phyloP scores from a whole-genome alignment of 116 monocot genomes.

The Trichopus zeylanicus region DNA sequence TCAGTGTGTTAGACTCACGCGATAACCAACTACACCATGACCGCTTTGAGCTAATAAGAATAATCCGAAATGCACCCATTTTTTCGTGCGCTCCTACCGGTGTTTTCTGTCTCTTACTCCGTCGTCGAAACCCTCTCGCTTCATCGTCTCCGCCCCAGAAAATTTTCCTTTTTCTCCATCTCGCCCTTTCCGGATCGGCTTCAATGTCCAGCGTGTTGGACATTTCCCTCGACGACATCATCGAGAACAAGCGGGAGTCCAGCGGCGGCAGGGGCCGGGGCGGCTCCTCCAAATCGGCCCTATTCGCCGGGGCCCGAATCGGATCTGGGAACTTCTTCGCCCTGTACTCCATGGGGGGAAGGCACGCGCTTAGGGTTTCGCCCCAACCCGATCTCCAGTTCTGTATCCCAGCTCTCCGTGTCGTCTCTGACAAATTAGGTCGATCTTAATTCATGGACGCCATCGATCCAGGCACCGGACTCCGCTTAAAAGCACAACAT shows the following conservation, averaged over 20 bases:
- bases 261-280: conserved; percentile 8
- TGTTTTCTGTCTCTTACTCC: not conserved
- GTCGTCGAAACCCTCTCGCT: not conserved
- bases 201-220: conserved; percentile 56
- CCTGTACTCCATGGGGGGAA: conserved; percentile 46
- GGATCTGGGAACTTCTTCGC: conserved; percentile 32
- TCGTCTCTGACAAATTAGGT: not conserved
- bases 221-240: conserved; percentile 83
- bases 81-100: not conserved
- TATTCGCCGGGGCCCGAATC: conserved; percentile 43
- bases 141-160: not conserved
- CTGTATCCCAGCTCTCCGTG: not conserved
- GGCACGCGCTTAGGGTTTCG: conserved; percentile 27
- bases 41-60: too few species aligned
- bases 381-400: not conserved
- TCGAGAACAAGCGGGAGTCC: conserved; percentile 78
- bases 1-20: conserved; percentile 93
- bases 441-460: conserved; percentile 14
- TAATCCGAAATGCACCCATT: not conserved
- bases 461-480: conserved; percentile 56
- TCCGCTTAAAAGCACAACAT: conserved; percentile 64
- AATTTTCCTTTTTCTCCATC: not conserved
- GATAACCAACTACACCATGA: conserved; percentile 99
- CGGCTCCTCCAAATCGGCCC: conserved; percentile 19
- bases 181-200: not conserved